Evolutionary conservation across 306 rosid species (phyloP).

Genomic region (Carpinus viminea): DNA sequence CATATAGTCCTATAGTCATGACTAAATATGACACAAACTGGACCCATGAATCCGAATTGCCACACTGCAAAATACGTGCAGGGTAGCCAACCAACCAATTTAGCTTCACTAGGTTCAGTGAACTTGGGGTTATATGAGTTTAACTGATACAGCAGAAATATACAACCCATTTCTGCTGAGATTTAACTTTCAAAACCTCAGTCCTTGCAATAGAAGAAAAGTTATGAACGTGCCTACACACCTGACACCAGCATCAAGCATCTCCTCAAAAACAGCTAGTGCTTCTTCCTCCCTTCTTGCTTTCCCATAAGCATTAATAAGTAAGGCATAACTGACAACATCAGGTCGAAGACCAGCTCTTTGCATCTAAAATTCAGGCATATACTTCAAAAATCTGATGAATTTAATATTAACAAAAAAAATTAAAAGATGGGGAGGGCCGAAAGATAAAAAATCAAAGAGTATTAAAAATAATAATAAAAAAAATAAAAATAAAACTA

Average conservation of each 20-base stretch:
- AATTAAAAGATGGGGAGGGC: conserved; percentile 28
- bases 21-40: no score
- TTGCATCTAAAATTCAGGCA: conserved; percentile 79
- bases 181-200: conserved; percentile 3
- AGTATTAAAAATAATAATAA: not conserved
- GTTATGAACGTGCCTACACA: conserved; percentile 27
- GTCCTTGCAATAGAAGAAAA: conserved; percentile 3
- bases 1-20: no score
- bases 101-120: not conserved
- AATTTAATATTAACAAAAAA: conserved; percentile 37
- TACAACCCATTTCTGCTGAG: not conserved
- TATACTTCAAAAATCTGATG: conserved; percentile 50
- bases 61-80: not conserved
- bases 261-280: conserved; percentile 94
- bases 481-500: not conserved
- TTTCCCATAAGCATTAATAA: conserved; percentile 88
- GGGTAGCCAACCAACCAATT: not conserved
- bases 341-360: conserved; percentile 89
- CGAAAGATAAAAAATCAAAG: not conserved
- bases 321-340: conserved; percentile 90
- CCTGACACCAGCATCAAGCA: conserved; percentile 98
- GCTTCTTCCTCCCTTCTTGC: conserved; percentile 98
- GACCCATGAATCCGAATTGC: no score
- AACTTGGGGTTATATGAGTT: not conserved
- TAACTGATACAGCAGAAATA: not conserved